These are phyloP conservation scores for Calamus simplicifolius DNA, from an alignment of 176 grass and related monocot genomes.

Conservation along the genomic window DNA sequence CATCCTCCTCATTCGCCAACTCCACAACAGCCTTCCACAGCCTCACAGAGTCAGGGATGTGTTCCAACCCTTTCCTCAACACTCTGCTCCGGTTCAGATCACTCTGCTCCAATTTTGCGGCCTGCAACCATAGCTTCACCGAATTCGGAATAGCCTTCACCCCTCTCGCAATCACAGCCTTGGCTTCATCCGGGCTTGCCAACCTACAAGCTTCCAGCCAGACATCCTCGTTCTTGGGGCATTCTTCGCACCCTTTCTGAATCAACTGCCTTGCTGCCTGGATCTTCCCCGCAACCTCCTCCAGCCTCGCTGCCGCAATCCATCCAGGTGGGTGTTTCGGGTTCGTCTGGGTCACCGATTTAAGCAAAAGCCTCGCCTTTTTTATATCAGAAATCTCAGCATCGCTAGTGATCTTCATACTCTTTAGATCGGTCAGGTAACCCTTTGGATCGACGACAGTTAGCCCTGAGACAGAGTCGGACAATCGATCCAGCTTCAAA, in stretches of 20 bases:
- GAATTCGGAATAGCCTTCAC: conserved; percentile 85
- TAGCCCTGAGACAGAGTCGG: conserved; percentile 78
- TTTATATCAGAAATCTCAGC: conserved; percentile 96
- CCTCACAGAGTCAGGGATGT: conserved; percentile 86
- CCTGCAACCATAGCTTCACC: conserved; percentile 88
- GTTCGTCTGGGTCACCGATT: conserved; percentile 87
- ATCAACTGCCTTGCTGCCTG: conserved; percentile 71
- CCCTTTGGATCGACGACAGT: conserved; percentile 96
- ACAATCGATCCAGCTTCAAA: conserved; percentile 72
- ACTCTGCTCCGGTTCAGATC: conserved; percentile 69
- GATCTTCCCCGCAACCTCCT: conserved; percentile 83
- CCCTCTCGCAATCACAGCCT: conserved; percentile 85
- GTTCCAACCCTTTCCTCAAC: conserved; percentile 72
- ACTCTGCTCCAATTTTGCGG: conserved; percentile 55
- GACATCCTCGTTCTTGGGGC: conserved; percentile 91
- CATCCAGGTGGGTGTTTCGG: conserved; percentile 91
- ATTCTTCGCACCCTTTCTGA: conserved; percentile 82
- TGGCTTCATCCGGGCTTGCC: conserved; percentile 78
- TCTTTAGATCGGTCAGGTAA: conserved; percentile 81
- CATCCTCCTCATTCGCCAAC: conserved; percentile 81
- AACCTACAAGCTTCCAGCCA: conserved; percentile 84
- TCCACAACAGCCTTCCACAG: conserved; percentile 90
- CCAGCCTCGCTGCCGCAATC: conserved; percentile 90
- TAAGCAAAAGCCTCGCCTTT: conserved; percentile 73
- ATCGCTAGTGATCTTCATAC: conserved; percentile 96